Evolutionary conservation across 2,329 filamentous ascomycete species (phyloP), one percentile per base, ranked within the genome.

Genomic region (Setomelanomma holmii): DNA sequence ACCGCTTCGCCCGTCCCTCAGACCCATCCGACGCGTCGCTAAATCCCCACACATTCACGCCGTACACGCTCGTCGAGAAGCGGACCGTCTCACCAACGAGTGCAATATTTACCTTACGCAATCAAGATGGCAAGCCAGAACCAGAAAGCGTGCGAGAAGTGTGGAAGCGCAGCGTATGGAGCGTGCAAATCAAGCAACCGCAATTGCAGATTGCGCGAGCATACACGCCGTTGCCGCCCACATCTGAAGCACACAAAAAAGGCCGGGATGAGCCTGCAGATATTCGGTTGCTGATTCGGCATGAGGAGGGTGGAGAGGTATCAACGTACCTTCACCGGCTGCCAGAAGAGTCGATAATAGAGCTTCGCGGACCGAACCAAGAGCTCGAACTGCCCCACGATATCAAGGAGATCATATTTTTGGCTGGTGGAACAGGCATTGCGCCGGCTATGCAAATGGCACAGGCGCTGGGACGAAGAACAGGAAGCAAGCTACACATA

Each of bases 401-500:
- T 49, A 79, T 84, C 21, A 73, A 77, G 43, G 79, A 83, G 53
- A 80, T 97, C 2, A 79, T 97, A 1, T 96, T 98, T 67, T 78
- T 98, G 19, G 95, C 93, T 1, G 95, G 93, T 1, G 95, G 95
- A 0, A 99, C 95, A 0, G 93, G 95, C 1, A 89, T 99, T 63
- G 92, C 91, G 14, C 91, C 93, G 0, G 95, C 93, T 6, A 76
- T 98, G 73, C 93, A 98, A 75, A 84, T 89, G 35, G 90, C 87
- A 1, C 78, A 86, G 55, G 84, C 85, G 0, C 74, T 93, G 10
- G 76, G 86, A 4, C 74, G 80, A 53, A 61, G 71, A 17, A 58
- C 72, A 60, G 68, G 77, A 51, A 60, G 14, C 2, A 78, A 68
- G 36, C 83, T 96, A 48, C 83, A 85, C 42, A 87, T 98, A 22